These are phyloP conservation scores for Beauveria asiatica DNA, from an alignment of 2,329 filamentous ascomycete species.

Conservation along the genomic window DNA sequence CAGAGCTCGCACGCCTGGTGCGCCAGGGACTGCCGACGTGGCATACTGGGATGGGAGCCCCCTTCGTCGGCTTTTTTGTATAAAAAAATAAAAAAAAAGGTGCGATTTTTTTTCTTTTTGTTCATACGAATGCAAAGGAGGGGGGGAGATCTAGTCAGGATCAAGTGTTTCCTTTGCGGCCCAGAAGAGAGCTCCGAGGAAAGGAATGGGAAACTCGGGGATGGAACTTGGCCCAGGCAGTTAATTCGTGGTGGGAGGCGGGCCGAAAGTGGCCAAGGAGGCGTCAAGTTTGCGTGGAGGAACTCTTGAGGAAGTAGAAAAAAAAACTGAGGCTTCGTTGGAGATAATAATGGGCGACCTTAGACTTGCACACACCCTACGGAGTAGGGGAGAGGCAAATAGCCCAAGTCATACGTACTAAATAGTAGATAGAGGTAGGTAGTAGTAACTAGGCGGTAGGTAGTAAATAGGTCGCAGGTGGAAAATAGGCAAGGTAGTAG, in stretches of 20 bases:
- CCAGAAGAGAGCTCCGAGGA: too few relatives aligned
- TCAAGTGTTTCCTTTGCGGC: too few relatives aligned
- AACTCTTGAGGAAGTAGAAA: not conserved
- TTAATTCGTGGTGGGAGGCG: not conserved
- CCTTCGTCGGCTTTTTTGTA: not conserved
- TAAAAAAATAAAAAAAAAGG: too few relatives aligned
- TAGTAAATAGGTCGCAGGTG: too few relatives aligned
- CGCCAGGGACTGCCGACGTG: not conserved
- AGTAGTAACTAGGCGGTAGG: too few relatives aligned
- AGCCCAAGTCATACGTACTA: too few relatives aligned
- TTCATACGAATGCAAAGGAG: not conserved
- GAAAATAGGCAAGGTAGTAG: too few relatives aligned
- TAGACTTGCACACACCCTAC: not conserved
- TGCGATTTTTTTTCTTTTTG: too few relatives aligned
- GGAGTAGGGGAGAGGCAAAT: too few relatives aligned
- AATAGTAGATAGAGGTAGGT: too few relatives aligned
- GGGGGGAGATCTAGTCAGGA: too few relatives aligned
- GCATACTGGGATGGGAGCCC: not conserved
- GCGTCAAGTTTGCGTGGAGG: not conserved
- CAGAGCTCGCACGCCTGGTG: slow-evolving; percentile 8
- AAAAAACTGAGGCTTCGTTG: not conserved
- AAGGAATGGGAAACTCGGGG: too few relatives aligned
- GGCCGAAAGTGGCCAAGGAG: not conserved
- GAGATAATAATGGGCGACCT: not conserved
- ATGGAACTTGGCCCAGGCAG: not conserved